phyloP scores from a whole-genome alignment of 1,139 yeast species.

The Saccharomyces hybrid region DNA sequence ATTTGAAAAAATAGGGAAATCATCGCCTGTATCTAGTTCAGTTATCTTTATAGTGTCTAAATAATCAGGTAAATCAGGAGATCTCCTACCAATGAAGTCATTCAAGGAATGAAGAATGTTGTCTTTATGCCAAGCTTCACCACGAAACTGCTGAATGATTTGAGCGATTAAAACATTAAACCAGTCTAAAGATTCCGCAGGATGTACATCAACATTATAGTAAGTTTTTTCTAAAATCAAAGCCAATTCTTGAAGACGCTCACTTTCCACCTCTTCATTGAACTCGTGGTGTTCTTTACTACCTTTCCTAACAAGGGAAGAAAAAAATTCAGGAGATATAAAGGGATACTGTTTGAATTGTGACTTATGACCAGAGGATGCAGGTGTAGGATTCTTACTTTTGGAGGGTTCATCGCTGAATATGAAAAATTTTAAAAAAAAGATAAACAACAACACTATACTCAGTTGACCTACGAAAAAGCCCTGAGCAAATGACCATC shows the following conservation, averaged over 20 bases:
- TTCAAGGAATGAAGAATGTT: slow-evolving; percentile 74
- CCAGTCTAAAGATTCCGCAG: slow-evolving; percentile 93
- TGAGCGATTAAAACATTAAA: slow-evolving; percentile 91
- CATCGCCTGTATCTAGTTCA: slow-evolving; percentile 89
- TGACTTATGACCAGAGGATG: slow-evolving; percentile 5
- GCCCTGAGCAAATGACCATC: slow-evolving; percentile 70
- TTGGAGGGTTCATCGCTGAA: slow-evolving; percentile 52
- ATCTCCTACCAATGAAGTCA: slow-evolving; percentile 37
- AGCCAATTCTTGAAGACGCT: slow-evolving; percentile 30
- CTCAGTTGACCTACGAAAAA: slow-evolving; percentile 77
- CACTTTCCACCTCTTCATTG: slow-evolving; percentile 26
- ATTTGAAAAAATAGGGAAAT: slow-evolving; percentile 89
- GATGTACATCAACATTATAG: slow-evolving; percentile 80
- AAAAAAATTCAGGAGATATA: slow-evolving; percentile 26
- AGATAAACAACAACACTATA: slow-evolving; percentile 60
- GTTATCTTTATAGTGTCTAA: slow-evolving; percentile 71
- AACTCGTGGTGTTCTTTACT: slow-evolving; percentile 12
- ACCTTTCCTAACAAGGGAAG: slow-evolving; percentile 26
- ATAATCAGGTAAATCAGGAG: slow-evolving; percentile 60
- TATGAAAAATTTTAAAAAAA: slow-evolving; percentile 79
- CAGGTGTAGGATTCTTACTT: slow-evolving; percentile 16
- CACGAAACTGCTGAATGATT: slow-evolving; percentile 74
- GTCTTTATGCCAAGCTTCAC: slow-evolving; percentile 77
- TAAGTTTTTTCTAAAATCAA: slow-evolving; percentile 81
- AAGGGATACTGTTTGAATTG: slow-evolving; percentile 15